Percentiles rank a stretch among this genome's conserved stretches.
These are phyloP conservation scores for Coemansia sp. DNA, from an alignment of 192 early-diverging fungal genomes.

Conservation along the genomic window DNA sequence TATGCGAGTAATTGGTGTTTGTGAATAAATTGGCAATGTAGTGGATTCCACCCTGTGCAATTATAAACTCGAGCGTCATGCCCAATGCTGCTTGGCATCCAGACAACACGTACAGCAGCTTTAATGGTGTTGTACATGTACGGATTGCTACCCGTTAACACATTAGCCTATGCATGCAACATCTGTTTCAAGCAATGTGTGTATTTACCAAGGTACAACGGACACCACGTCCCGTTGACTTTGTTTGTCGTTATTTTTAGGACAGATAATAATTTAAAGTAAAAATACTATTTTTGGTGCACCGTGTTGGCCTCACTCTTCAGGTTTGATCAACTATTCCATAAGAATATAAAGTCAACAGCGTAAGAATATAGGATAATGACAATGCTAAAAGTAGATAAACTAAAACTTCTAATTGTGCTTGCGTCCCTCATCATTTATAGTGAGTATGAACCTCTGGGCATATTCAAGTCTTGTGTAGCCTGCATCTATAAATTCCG, in stretches of 20 bases:
- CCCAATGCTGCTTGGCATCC: neutral
- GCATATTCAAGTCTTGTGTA: too few relatives aligned
- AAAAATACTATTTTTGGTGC: too few relatives aligned
- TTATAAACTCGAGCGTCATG: conserved; percentile 5
- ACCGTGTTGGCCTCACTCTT: too few relatives aligned
- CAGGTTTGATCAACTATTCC: too few relatives aligned
- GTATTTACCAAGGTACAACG: neutral
- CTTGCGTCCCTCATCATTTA: too few relatives aligned
- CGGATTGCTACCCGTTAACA: neutral
- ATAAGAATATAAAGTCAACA: too few relatives aligned
- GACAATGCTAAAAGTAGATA: too few relatives aligned
- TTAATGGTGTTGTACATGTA: neutral
- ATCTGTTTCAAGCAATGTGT: neutral
- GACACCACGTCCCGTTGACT: neutral
- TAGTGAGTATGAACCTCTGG: too few relatives aligned
- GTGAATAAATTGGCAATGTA: conserved; percentile 3
- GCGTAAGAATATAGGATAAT: too few relatives aligned
- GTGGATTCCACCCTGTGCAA: conserved; percentile 3
- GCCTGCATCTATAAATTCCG: too few relatives aligned
- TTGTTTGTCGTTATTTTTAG: neutral
- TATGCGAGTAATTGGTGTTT: neutral
- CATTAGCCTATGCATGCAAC: neutral
- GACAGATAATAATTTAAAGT: too few relatives aligned
- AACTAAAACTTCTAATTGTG: too few relatives aligned
- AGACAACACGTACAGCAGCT: neutral